Conservation (phyloP, 371 early-diverging fungal species). For the Lichtheimia ramosa region DNA sequence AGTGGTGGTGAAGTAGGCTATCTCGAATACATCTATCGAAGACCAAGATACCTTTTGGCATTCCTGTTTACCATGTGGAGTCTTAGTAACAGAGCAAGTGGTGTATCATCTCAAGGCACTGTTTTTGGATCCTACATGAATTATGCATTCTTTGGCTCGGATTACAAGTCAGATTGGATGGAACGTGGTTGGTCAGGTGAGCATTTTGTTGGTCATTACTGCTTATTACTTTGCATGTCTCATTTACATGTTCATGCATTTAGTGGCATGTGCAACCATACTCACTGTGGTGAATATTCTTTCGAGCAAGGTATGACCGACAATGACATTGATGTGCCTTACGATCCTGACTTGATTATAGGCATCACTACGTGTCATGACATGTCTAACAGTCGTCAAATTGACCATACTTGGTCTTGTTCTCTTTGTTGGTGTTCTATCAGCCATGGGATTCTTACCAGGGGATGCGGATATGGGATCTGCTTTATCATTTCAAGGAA, state of each 20-base stretch:
- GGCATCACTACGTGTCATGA: constrained; percentile 30
- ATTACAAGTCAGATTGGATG: constrained; percentile 26
- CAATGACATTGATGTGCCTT: background rate
- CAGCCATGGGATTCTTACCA: constrained; percentile 19
- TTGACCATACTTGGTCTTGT: constrained; percentile 26
- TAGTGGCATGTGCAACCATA: constrained; percentile 34
- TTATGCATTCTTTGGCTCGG: constrained; percentile 36
- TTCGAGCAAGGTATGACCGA: constrained; percentile 24
- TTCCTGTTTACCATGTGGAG: constrained; percentile 43
- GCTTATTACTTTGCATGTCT: background rate
- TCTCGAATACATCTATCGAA: constrained; percentile 38
- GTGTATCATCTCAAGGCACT: constrained; percentile 42
- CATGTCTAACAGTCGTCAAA: constrained; percentile 29
- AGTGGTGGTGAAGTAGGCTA: constrained; percentile 51
- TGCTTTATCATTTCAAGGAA: constrained; percentile 38
- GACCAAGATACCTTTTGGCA: constrained; percentile 38
- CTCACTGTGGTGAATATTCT: constrained; percentile 24
- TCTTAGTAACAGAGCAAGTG: constrained; percentile 37
- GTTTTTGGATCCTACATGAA: constrained; percentile 47
- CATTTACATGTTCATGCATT: background rate
- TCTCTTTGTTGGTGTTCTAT: constrained; percentile 25
- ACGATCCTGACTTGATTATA: background rate
- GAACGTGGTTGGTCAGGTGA: constrained; percentile 44
- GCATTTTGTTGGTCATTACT: constrained; percentile 2
- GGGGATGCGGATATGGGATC: constrained; percentile 24